Evolutionary conservation across 2,329 filamentous ascomycete species (phyloP).

Genomic region (Talaromyces funiculosus): DNA sequence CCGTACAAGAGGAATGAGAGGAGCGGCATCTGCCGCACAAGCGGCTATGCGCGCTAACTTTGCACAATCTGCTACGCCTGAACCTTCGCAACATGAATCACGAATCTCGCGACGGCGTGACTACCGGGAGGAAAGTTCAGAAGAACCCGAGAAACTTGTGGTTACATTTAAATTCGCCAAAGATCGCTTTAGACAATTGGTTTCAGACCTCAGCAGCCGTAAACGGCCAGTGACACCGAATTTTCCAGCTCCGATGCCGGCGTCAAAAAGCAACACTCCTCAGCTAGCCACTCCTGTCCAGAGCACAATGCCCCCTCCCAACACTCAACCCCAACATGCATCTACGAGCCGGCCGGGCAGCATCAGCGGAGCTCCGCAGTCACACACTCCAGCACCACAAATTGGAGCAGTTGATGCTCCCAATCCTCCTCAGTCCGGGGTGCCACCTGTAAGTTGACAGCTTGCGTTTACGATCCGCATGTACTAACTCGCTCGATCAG

Average conservation of each 20-base stretch:
- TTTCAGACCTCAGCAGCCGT: constrained; percentile 50
- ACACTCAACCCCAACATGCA: constrained; percentile 22
- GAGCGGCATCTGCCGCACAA: constrained; percentile 78
- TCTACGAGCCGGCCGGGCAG: constrained; percentile 24
- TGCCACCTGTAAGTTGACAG: constrained; percentile 38
- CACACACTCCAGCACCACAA: constrained; percentile 29
- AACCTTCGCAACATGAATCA: constrained; percentile 62
- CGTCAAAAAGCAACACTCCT: constrained; percentile 41
- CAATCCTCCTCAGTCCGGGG: constrained; percentile 37
- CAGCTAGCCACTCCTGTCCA: constrained; percentile 47
- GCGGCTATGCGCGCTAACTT: constrained; percentile 72
- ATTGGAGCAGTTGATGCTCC: constrained; percentile 43
- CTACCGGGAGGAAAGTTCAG: constrained; percentile 70
- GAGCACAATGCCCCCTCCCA: constrained; percentile 48
- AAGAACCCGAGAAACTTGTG: constrained; percentile 63
- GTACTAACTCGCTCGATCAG: constrained; percentile 39
- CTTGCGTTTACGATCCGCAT: not conserved
- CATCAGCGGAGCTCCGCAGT: constrained; percentile 21
- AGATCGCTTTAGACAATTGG: constrained; percentile 63
- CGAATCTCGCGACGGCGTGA: constrained; percentile 60
- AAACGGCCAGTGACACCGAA: constrained; percentile 29
- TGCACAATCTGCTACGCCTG: constrained; percentile 83
- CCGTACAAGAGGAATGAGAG: constrained; percentile 80
- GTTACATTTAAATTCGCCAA: constrained; percentile 70
- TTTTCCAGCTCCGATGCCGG: constrained; percentile 40